A percentile compares a stretch with the other conserved stretches of the same genome.
Conservation (phyloP, 148 eudicot genomes). For the Gaultheria prostrata region DNA sequence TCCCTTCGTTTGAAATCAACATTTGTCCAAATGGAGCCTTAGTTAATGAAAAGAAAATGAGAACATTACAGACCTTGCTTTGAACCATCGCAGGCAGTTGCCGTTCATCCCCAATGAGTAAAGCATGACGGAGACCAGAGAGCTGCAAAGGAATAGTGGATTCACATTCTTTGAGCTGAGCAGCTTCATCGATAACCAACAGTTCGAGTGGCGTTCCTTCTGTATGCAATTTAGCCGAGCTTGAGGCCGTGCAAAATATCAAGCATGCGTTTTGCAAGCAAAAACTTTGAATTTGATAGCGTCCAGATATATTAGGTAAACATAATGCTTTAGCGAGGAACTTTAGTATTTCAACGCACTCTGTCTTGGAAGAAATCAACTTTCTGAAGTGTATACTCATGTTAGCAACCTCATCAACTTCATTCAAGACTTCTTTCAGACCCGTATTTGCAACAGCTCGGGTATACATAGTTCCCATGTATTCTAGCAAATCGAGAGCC, state of each 20-base stretch:
- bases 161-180: slow-evolving; percentile 62
- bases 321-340: slow-evolving; percentile 20
- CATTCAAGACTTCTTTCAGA: slow-evolving; percentile 14
- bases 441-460: background rate
- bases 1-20: too few relatives aligned
- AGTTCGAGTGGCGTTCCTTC: slow-evolving; percentile 19
- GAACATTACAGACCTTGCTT: slow-evolving; percentile 14
- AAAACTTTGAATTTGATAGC: slow-evolving; percentile 11
- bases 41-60: background rate
- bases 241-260: slow-evolving; percentile 57
- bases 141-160: slow-evolving; percentile 48
- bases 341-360: slow-evolving; percentile 26
- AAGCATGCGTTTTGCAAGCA: slow-evolving; percentile 40
- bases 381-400: background rate
- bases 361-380: background rate
- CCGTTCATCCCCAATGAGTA: slow-evolving; percentile 55
- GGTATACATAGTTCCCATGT: slow-evolving; percentile 9
- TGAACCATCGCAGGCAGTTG: slow-evolving; percentile 47
- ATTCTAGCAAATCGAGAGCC: slow-evolving; percentile 26
- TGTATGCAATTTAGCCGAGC: slow-evolving; percentile 29
- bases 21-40: too few relatives aligned
- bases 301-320: background rate
- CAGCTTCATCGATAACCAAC: slow-evolving; percentile 58
- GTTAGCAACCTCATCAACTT: background rate
- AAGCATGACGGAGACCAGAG: slow-evolving; percentile 35